These are phyloP conservation scores for Solanum ossicruentum DNA, from an alignment of 257 asterid species.

Conservation along the genomic window DNA sequence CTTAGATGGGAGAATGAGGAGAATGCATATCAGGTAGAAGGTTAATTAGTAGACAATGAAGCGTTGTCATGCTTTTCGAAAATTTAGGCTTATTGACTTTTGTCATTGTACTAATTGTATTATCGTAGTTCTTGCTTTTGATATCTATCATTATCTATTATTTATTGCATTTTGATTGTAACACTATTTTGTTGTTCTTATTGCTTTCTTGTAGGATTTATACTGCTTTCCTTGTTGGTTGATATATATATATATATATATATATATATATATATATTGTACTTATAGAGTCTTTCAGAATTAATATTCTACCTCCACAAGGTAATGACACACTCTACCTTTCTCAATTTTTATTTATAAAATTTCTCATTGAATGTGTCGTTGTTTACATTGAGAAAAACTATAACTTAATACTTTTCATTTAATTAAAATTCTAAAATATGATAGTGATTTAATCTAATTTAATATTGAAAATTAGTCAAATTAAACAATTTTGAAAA, in stretches of 20 bases:
- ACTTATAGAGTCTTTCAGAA: not conserved
- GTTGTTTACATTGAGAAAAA: not conserved
- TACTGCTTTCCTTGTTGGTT: too few relatives aligned
- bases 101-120: not conserved
- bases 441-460: not conserved
- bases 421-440: not conserved
- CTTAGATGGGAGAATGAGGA: too few relatives aligned
- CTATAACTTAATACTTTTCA: not conserved
- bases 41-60: too few relatives aligned
- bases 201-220: not conserved
- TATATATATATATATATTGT: too few relatives aligned
- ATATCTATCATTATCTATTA: too few relatives aligned
- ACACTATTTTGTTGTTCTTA: too few relatives aligned
- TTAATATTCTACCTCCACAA: not conserved
- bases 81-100: not conserved
- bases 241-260: not conserved
- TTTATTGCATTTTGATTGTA: too few relatives aligned
- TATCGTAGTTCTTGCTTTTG: too few relatives aligned
- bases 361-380: too few relatives aligned
- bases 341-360: too few relatives aligned
- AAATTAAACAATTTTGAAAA: not conserved
- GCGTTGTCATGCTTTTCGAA: not conserved
- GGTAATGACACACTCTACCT: not conserved
- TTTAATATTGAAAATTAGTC: not conserved
- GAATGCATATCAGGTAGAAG: not conserved